Evolutionary conservation across 1,284 basidiomycete species (phyloP).

Genomic region (Calocybe gambosa): DNA sequence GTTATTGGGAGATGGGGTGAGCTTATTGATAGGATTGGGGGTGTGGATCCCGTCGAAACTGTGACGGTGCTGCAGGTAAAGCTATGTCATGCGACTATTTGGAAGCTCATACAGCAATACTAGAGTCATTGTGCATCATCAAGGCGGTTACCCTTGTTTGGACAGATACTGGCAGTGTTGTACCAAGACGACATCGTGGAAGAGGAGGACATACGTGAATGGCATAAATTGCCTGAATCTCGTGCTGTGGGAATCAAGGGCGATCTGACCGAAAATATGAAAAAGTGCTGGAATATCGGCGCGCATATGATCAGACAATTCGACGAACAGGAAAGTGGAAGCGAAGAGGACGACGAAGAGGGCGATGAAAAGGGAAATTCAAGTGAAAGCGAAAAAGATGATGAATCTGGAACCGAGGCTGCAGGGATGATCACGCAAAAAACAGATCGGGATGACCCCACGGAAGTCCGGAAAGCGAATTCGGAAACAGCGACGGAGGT

Average conservation of each 20-base stretch:
- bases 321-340: constrained; percentile 64
- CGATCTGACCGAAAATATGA: constrained; percentile 45
- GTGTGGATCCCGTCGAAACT: constrained; percentile 70
- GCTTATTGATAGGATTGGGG: constrained; percentile 69
- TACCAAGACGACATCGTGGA: constrained; percentile 77
- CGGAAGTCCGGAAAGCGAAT: constrained; percentile 10
- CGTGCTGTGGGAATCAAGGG: constrained; percentile 41
- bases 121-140: constrained; percentile 63
- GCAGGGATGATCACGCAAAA: neutral
- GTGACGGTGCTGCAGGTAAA: constrained; percentile 64
- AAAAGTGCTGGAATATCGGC: constrained; percentile 69
- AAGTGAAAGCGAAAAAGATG: neutral
- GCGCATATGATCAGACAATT: constrained; percentile 72
- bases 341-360: constrained; percentile 40
- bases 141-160: constrained; percentile 58
- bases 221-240: constrained; percentile 51
- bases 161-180: constrained; percentile 65
- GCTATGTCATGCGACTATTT: neutral
- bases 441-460: neutral
- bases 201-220: constrained; percentile 70
- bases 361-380: constrained; percentile 8
- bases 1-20: constrained; percentile 66
- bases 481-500: neutral
- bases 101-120: constrained; percentile 8
- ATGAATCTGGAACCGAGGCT: neutral